Percentiles rank a stretch among this genome's conserved stretches.
Evolutionary conservation across 768 basidiomycete species (phyloP).

Genomic region (Hirschioporus abietinus): DNA sequence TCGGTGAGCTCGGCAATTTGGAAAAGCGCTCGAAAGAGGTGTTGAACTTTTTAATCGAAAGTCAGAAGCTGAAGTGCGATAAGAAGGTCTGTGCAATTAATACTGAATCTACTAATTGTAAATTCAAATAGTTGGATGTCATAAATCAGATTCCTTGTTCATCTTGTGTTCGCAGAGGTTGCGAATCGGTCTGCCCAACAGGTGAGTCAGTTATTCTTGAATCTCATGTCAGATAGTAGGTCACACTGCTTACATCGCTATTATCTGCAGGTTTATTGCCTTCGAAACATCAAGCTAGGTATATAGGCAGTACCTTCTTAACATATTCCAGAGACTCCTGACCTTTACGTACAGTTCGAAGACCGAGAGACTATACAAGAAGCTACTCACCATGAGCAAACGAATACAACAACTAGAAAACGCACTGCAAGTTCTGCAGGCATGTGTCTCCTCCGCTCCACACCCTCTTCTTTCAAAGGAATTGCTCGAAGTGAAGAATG

Average conservation of each 20-base stretch:
- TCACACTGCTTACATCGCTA: neutral
- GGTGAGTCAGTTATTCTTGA: constrained; percentile 21
- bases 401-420: constrained; percentile 61
- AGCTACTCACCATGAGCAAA: constrained; percentile 60
- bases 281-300: constrained; percentile 73
- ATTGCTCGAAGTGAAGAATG: neutral
- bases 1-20: constrained; percentile 6
- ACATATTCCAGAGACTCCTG: neutral
- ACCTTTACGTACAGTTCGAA: constrained; percentile 28
- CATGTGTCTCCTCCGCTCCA: constrained; percentile 12
- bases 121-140: neutral
- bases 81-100: constrained; percentile 41
- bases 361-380: constrained; percentile 54
- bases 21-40: neutral
- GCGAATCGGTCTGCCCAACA: constrained; percentile 74
- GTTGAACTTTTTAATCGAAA: constrained; percentile 18
- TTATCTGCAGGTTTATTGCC: constrained; percentile 51
- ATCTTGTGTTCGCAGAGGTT: constrained; percentile 53
- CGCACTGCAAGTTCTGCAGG: constrained; percentile 43
- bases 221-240: neutral
- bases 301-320: constrained; percentile 8
- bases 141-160: constrained; percentile 28
- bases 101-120: neutral
- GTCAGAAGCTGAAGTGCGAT: constrained; percentile 70
- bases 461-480: constrained; percentile 6